These are phyloP conservation scores for Apostasia shenzhenica DNA, from an alignment of 106 monocot genomes.

Conservation along the genomic window DNA sequence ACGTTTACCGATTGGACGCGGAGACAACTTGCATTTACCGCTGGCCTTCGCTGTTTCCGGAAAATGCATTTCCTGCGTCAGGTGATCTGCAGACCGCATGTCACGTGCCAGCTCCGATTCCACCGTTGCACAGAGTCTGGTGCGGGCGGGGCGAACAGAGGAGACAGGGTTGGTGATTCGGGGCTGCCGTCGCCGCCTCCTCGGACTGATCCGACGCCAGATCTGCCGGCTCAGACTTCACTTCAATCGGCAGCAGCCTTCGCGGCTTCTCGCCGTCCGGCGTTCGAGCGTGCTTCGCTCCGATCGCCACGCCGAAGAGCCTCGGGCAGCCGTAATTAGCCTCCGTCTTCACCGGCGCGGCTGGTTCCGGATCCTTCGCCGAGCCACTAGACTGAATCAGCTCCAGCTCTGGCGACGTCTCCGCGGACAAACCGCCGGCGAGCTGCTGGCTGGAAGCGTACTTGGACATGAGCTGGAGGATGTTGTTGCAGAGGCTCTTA, in stretches of 20 bases:
- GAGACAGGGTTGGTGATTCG: too few relatives aligned
- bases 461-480: slow-evolving; percentile 43
- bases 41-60: too few relatives aligned
- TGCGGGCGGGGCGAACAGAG: too few relatives aligned
- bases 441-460: slow-evolving; percentile 12
- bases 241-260: not conserved
- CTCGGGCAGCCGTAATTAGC: slow-evolving; percentile 8
- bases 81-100: too few relatives aligned
- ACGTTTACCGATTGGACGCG: too few relatives aligned
- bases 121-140: too few relatives aligned
- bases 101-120: too few relatives aligned
- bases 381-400: slow-evolving; percentile 19
- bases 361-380: not conserved
- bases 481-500: slow-evolving; percentile 52
- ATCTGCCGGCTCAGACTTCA: too few relatives aligned
- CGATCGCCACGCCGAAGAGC: slow-evolving; percentile 61
- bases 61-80: too few relatives aligned
- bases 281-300: slow-evolving; percentile 26
- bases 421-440: slow-evolving; percentile 4
- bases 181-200: too few relatives aligned
- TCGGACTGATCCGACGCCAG: too few relatives aligned
- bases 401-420: slow-evolving; percentile 14
- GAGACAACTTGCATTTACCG: too few relatives aligned
- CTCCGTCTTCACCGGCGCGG: slow-evolving; percentile 1
- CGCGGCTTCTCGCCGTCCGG: not conserved